Percentiles rank a stretch among this genome's conserved stretches.
phyloP scores from a whole-genome alignment of 208 protist genomes.

The Crithidia bombi region DNA sequence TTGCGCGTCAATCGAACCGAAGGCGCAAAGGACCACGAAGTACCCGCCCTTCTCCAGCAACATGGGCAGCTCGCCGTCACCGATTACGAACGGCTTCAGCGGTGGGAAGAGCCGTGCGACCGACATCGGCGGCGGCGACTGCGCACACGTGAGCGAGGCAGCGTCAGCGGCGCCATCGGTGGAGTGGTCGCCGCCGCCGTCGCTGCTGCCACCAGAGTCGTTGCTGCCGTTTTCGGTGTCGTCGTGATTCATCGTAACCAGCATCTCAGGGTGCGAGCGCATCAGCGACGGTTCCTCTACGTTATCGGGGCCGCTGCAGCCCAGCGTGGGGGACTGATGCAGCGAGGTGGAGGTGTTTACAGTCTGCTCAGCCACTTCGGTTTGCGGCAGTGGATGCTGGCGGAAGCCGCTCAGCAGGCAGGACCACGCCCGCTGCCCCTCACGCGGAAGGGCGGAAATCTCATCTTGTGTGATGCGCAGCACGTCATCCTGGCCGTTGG shows the following conservation, averaged over 20 bases:
- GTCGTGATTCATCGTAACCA: conserved; percentile 11
- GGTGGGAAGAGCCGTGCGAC: conserved; percentile 25
- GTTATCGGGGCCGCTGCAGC: conserved; percentile 14
- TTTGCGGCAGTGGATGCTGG: conserved; percentile 1
- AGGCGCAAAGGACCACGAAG: conserved; percentile 67
- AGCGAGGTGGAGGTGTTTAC: conserved; percentile 5
- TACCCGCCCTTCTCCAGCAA: conserved; percentile 52
- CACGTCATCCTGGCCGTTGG: conserved; percentile 9
- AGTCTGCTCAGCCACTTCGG: neutral
- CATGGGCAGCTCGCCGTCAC: conserved; percentile 30
- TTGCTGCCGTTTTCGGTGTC: neutral
- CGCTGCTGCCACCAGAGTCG: too few relatives aligned
- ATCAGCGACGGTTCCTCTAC: conserved; percentile 16
- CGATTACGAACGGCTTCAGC: conserved; percentile 24
- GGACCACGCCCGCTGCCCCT: conserved; percentile 2
- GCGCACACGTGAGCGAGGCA: conserved; percentile 7
- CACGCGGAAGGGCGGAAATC: neutral
- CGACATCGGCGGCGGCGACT: conserved; percentile 4
- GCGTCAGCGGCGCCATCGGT: neutral
- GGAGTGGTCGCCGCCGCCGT: too few relatives aligned
- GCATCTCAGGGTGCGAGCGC: conserved; percentile 12
- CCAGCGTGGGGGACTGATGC: conserved; percentile 17
- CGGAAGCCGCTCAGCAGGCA: conserved; percentile 12
- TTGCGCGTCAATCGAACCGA: conserved; percentile 49
- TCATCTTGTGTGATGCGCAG: conserved; percentile 14